Evolutionary conservation across 2,329 filamentous ascomycete genomes (phyloP).

Genomic region (Monilinia vaccinii-corymbosi): DNA sequence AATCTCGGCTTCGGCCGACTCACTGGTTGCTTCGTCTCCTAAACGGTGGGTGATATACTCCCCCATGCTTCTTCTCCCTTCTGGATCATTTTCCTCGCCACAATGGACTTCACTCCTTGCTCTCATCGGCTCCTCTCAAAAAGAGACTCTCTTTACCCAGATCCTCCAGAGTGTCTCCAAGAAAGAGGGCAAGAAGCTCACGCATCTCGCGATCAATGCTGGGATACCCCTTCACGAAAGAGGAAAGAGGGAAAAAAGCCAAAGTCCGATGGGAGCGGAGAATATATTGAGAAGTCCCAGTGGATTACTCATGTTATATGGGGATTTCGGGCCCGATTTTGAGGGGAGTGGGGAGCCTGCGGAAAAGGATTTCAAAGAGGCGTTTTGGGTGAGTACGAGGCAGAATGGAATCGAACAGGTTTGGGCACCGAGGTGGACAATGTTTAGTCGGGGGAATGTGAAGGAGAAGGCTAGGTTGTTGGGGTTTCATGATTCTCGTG

Average conservation of each 20-base stretch:
- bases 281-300: conserved; percentile 69
- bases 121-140: neutral
- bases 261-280: conserved; percentile 31
- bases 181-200: conserved; percentile 36
- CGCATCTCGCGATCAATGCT: conserved; percentile 52
- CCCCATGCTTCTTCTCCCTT: conserved; percentile 51
- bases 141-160: conserved; percentile 36
- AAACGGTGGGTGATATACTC: conserved; percentile 53
- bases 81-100: conserved; percentile 45
- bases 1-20: conserved; percentile 14
- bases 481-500: conserved; percentile 33
- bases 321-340: conserved; percentile 57
- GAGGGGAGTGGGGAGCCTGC: conserved; percentile 11
- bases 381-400: conserved; percentile 70
- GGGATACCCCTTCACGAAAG: conserved; percentile 44
- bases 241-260: conserved; percentile 7
- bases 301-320: conserved; percentile 60
- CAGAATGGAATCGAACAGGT: conserved; percentile 76
- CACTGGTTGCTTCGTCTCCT: conserved; percentile 30
- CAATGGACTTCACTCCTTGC: conserved; percentile 19
- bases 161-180: conserved; percentile 41
- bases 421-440: conserved; percentile 85
- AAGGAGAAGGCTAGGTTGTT: conserved; percentile 78
- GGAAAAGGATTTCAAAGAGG: conserved; percentile 47
- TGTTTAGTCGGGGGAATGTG: conserved; percentile 90